These are phyloP conservation scores for Hyphopichia khmerensis DNA, from an alignment of 1,139 yeast species.

Conservation along the genomic window DNA sequence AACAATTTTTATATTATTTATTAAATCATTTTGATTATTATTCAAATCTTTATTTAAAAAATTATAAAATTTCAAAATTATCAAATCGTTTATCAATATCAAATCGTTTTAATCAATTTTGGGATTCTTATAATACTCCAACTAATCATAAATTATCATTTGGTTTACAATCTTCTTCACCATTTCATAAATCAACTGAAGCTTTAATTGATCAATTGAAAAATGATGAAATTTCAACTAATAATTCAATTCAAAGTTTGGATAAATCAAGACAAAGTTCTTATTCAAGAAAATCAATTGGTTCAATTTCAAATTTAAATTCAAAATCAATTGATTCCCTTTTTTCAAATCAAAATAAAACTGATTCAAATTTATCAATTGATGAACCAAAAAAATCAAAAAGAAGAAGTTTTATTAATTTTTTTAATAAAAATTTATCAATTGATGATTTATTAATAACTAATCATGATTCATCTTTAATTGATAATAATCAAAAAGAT, in stretches of 20 bases:
- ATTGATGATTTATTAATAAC: slow-evolving; percentile 4
- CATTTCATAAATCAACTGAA: slow-evolving; percentile 3
- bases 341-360: neutral
- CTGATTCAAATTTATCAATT: neutral
- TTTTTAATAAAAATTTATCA: slow-evolving; percentile 2
- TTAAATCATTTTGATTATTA: slow-evolving; percentile 10
- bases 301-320: too few species aligned
- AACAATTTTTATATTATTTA: slow-evolving; percentile 1
- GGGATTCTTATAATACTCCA: slow-evolving; percentile 8
- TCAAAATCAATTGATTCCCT: neutral
- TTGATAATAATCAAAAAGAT: slow-evolving; percentile 1
- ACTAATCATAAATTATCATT: slow-evolving; percentile 2
- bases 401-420: slow-evolving; percentile 2
- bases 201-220: neutral
- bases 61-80: slow-evolving; percentile 1
- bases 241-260: neutral
- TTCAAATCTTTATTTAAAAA: slow-evolving; percentile 9
- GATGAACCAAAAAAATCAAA: neutral
- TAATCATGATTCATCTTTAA: neutral
- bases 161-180: neutral
- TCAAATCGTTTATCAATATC: slow-evolving; percentile 6
- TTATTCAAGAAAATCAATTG: neutral
- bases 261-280: neutral
- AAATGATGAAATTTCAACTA: neutral
- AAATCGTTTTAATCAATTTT: slow-evolving; percentile 7